Base-by-base conservation (phyloP, 371 early-diverging fungal species). In the Fennellomyces sp. region DNA sequence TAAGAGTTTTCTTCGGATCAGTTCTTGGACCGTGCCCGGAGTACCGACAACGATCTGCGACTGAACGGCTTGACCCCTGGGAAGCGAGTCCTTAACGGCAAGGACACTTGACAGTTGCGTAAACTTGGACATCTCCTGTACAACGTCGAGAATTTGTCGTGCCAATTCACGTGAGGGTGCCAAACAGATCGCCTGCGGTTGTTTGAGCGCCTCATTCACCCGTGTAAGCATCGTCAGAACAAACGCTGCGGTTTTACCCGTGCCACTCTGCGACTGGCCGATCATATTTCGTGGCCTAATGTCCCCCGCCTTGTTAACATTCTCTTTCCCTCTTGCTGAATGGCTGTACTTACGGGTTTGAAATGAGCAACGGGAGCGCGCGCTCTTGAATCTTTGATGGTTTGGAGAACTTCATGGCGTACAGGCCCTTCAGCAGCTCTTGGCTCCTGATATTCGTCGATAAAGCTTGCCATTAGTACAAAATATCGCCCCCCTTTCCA, bases 151-250 rank as follows among this genome's bases (percentile, higher is more conserved):
- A 67, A 97, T 97, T 79, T 99, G 99, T 33, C 91, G 87, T 15
- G 94, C 98, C 56, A 99, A 79, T 81, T 99, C 99, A 60, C 99
- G 91, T 38, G 99, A 89, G 25, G 99, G 99, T 2, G 98, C 95
- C 55, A 99, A 68, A 71, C 97, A 95, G 45, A 99, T 71, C 2
- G 95, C 98, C 87, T 87, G 87, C 27, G 86, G 80, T 13, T 68
- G 68, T 1, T 80, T 58, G 8, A 82, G 28, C 25, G 62, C 66
- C 21, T 59, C 56, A 60, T 89, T 92, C 58, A 92, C 80, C 27
- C 94, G 80, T 52, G 85, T 83, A 28, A 97, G 76, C 89, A 97
- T 95, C 1, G 94, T 91, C 55, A 97, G 78, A 0, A 89, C 91
- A 72, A 98, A 97, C 0, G 99, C 98, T 2, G 99, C 98, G 8